Base-by-base conservation (phyloP, 148 eudicot genomes). In the Rhododendron mucronatum region DNA sequence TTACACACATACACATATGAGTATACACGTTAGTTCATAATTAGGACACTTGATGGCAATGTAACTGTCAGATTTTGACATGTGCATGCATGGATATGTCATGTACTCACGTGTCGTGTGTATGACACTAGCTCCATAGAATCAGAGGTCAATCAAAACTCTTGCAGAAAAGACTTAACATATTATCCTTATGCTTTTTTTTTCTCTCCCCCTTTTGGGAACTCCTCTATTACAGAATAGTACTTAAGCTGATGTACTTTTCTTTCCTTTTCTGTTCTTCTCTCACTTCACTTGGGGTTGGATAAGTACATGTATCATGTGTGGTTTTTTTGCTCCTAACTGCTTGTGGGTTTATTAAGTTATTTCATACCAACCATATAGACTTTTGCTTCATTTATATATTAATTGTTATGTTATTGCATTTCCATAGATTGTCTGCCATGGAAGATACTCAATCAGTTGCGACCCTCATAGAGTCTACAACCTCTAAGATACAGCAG, bases 401-500 rank as follows among this genome's bases (percentile, higher is more conserved):
- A 67, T 65, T 63, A 50, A 67, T 12, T 16, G 61, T 86, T 78
- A 6, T 75, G 85, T n/a, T 48, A 53, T 82, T 73, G 48, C 23
- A 44, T 35, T 86, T 87, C 83, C 85, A 37, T 88, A 93, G 94
- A 63, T 59, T 84, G 57, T 86, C 85, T 77, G 81, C 86, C 86
- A 97, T 97, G 99, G 99, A 96, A 88, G 95, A 93, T 80, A 88
- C 93, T 79, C 87, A 89, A 74, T 93, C 96, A 86, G 96, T 92
- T 88, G 89, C 94, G 77, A 88, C 87, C 35, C 91, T 95, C 69
- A 86, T 97, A 86, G 98, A 94, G 85, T 94, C 98, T 73, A 92
- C 99, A n/a, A 88, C 95, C 86, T 94, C 99, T 35, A 97, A 95
- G 92, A 93, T 97, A 87, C 97, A 95, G 78, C 99, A 94, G 86